phyloP scores from a whole-genome alignment of 768 basidiomycete species.

The Amylocystis lapponica region DNA sequence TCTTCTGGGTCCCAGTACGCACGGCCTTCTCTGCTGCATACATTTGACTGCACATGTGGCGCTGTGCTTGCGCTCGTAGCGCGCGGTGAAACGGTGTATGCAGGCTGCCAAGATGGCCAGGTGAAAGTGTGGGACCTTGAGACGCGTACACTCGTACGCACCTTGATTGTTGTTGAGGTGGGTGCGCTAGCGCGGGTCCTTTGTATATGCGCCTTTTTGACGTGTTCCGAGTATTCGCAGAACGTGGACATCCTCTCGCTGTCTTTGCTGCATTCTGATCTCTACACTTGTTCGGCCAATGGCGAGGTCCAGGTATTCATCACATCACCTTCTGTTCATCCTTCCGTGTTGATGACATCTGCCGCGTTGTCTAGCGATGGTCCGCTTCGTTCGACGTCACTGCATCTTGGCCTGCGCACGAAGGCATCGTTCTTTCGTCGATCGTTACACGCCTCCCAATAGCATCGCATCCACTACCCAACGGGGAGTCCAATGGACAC shows the following conservation, averaged over 20 bases:
- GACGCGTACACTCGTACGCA: slow-evolving; percentile 80
- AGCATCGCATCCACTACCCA: background rate
- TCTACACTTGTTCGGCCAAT: slow-evolving; percentile 47
- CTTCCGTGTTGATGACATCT: background rate
- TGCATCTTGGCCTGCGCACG: slow-evolving; percentile 77
- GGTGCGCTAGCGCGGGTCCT: slow-evolving; percentile 3
- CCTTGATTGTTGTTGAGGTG: slow-evolving; percentile 82
- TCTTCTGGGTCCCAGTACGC: slow-evolving; percentile 24
- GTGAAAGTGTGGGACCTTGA: slow-evolving; percentile 90
- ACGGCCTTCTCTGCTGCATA: slow-evolving; percentile 48
- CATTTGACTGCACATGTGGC: slow-evolving; percentile 68
- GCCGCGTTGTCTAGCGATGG: slow-evolving; percentile 52
- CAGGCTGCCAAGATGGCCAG: slow-evolving; percentile 91
- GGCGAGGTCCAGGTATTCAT: slow-evolving; percentile 68
- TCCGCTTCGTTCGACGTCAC: slow-evolving; percentile 82
- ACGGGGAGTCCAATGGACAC: background rate
- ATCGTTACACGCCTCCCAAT: slow-evolving; percentile 38
- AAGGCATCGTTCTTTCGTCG: slow-evolving; percentile 79
- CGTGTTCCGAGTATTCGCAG: too few relatives aligned
- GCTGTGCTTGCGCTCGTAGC: slow-evolving; percentile 79
- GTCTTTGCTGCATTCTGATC: slow-evolving; percentile 53
- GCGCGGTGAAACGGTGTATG: slow-evolving; percentile 77
- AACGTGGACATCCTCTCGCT: slow-evolving; percentile 79
- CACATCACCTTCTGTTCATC: too few relatives aligned
- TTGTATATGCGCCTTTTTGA: background rate